Evolutionary conservation across 179 eudicot species (phyloP), one percentile per base, ranked within the genome.

Genomic region (Beta macrorhiza): DNA sequence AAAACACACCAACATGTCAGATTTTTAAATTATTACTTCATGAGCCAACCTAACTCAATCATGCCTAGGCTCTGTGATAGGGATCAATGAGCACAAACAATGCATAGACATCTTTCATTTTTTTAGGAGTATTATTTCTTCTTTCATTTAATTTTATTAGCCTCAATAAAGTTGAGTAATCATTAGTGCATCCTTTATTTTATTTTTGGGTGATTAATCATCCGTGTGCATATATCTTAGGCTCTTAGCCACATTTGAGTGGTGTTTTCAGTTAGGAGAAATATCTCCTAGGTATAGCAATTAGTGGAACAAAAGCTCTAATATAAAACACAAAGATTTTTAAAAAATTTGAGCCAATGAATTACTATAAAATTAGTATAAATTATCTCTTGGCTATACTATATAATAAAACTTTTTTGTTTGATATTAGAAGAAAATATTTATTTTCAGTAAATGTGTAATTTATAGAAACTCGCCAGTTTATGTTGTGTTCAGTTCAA

Each of bases 21-120:
- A 5, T 44, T 6, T 12, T 17, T 49, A 49, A 64, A 49, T 11
- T 16, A 12, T 78, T 56, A 19, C 25, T 10, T 17, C 59, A 47
- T 47, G 10, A 79, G 49, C 70, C 70, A 79, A 61, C 61, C 82
- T 16, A 63, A 42, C 55, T 73, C 78, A 80, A 74, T 74, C 67
- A 72, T 58, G 9, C 53, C 69, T 79, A 72, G 29, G 70, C 63
- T 51, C 12, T 73, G 14, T 44, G n/a, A 14, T 25, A 20, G 32
- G 51, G 44, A 61, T 19, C 61, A 56, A 16, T 25, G 16, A 42
- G 15, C 20, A 57, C 5, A n/a, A n/a, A 55, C 78, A 63, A 64
- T 75, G 74, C 74, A 75, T 65, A 29, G 56, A 58, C 74, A 72
- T 51, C 71, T 52, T 59, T 29, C 51, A 14, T 29, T 16, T 16